Base-by-base conservation (phyloP, 2,329 filamentous ascomycete species). In the Coniochaeta sp. region DNA sequence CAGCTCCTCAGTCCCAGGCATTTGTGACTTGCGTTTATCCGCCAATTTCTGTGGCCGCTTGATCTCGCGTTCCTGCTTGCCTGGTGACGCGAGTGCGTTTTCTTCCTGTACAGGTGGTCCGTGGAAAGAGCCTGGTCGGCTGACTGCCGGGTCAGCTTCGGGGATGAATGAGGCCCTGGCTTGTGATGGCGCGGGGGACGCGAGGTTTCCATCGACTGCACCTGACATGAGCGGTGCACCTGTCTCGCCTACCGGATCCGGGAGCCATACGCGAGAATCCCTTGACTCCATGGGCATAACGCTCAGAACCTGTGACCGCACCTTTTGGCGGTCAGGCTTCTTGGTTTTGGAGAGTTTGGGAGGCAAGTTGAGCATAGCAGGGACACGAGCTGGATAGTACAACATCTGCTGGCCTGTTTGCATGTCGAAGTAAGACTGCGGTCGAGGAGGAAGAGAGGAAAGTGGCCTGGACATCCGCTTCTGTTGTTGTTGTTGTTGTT, bases 331-430 rank as follows among this genome's bases (percentile, higher is more conserved):
- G 5, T 86, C 81, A 10, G 80, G 75, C 2, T 83, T 75, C 2
- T 83, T 76, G 58, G 86, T 82, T 67, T 88, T 90, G 1, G 93
- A 96, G 57, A 98, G 77, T 67, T 91, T 90, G 52, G 92, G 91
- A 0, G 95, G 95, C 14, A 99, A 77, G 67, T 96, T 98, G 60
- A 99, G 81, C 87, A 96, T 93, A 63, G 89, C 88, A 3, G 95
- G 95, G 2, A 99, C 95, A 1, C 91, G 93, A 3, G 95, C 95
- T 16, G 95, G 95, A 72, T 99, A 99, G 74, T 89, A 98, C 10
- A 96, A 85, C 90, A 98, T 96, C 66, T 87, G 80, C 65, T 93
- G 86, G 4, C 86, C 88, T 1, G 88, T 88, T 28, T 81, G 78
- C 1, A 85, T 84, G 68, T 87, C 80, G 68, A 84, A 74, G 70